Percentiles rank a stretch among this genome's conserved stretches.
Evolutionary conservation across 192 early-diverging fungal species (phyloP).

Genomic region (Spizellomyces sp.): DNA sequence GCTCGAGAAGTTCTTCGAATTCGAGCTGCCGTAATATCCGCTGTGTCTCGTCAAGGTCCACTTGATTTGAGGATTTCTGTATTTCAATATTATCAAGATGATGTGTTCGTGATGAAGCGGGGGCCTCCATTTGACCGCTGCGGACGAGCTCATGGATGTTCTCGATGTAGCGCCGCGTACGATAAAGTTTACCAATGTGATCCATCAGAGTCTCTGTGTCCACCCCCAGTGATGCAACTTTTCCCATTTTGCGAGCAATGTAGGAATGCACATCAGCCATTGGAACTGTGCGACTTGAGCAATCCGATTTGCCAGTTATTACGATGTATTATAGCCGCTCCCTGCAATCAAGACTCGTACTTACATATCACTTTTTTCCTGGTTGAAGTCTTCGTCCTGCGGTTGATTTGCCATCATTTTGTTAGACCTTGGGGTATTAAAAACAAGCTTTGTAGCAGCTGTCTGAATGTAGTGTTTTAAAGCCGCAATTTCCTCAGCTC

Average conservation of each 20-base stretch:
- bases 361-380: too few species aligned
- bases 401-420: neutral
- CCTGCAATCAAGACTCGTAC: too few species aligned
- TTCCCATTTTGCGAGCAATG: neutral
- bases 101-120: neutral
- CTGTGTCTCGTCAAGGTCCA: neutral
- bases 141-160: neutral
- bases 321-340: too few species aligned
- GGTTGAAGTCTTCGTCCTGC: neutral
- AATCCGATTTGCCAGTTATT: neutral
- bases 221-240: neutral
- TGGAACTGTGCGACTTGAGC: neutral
- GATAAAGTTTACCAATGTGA: neutral
- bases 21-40: neutral
- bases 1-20: neutral
- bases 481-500: slow-evolving; percentile 16
- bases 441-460: slow-evolving; percentile 9
- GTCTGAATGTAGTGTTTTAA: slow-evolving; percentile 34
- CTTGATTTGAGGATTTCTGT: neutral
- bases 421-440: neutral
- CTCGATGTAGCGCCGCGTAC: neutral
- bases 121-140: neutral
- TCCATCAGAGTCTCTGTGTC: neutral
- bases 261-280: neutral
- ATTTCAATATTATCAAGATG: neutral